Evolutionary conservation across 805 yeast species (phyloP).

Genomic region (Nakazawaea wickerhamii): DNA sequence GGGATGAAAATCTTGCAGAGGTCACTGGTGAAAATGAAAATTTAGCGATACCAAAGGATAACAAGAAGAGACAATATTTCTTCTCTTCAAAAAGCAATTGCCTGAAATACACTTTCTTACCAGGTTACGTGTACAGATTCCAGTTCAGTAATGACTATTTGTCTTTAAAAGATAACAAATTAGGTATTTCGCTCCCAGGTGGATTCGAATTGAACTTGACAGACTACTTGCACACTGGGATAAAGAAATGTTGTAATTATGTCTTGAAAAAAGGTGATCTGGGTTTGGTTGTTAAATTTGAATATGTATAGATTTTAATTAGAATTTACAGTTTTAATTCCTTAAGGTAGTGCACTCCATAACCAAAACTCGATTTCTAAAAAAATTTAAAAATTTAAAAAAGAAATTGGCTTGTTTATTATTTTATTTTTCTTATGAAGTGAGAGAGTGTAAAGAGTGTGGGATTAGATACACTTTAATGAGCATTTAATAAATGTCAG

Average conservation of each 20-base stretch:
- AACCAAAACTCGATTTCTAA: no score
- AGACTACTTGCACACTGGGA: conserved; percentile 10
- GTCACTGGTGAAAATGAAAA: conserved; percentile 18
- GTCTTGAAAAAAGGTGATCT: conserved; percentile 11
- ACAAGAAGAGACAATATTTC: conserved; percentile 36
- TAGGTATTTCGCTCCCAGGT: conserved; percentile 13
- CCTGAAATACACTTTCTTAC: conserved; percentile 32
- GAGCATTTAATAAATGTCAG: conserved; percentile 6
- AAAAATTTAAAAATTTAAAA: not conserved
- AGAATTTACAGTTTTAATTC: no score
- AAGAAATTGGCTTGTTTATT: not conserved
- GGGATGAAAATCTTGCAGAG: conserved; percentile 19
- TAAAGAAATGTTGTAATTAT: conserved; percentile 8
- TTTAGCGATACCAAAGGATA: conserved; percentile 26
- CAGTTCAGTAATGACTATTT: conserved; percentile 13
- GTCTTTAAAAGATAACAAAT: conserved; percentile 13
- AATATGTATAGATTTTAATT: conserved; percentile 7
- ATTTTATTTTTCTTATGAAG: not conserved
- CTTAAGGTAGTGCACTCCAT: no score
- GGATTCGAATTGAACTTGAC: conserved; percentile 15
- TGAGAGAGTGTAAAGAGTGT: not conserved
- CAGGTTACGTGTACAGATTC: conserved; percentile 11
- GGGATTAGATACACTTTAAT: not conserved
- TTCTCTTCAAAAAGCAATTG: conserved; percentile 37
- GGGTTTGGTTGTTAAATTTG: conserved; percentile 10